Base-by-base conservation (phyloP, 495 filamentous ascomycete species). In the Penicillium odoratum region DNA sequence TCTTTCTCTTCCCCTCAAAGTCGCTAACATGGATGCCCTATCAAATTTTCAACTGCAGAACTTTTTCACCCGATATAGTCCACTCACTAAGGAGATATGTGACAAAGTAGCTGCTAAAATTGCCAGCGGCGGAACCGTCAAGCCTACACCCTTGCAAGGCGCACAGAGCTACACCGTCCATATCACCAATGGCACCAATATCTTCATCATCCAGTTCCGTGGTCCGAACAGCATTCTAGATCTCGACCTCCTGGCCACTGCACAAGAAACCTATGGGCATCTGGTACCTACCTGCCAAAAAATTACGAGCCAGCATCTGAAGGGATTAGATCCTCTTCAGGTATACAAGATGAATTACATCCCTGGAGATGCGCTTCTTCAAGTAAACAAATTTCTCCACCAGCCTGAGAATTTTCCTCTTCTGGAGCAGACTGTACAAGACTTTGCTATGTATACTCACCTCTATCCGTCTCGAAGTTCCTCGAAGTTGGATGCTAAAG, bases 121-220 rank as follows among this genome's bases (percentile, higher is more conserved):
- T 42, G 15, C 50, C 43, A 26, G 18, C 33, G 50, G 16, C 21
- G 21, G 34, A 30, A 42, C 36, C 25, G 16, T 44, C n/a, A 53
- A 44, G 21, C 51, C 34, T 11, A 44, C 51, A 40, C 36, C 38
- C 13, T 2, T 44, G 25, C 51, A 42, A 53, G 51, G 51, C 25
- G 51, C 25, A 31, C 51, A 53, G 51, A 53, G 51, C 33, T 53
- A 53, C 10, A 42, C 31, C 8, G 51, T 53, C 15, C 36, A 53
- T 30, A 5, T 53, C 30, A 5, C 13, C n/a, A 18, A 44, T 53
- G 51, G 13, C 18, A 44, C 11, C 3, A 28, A 47, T 26, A 13
- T 4, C 1, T 25, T 11, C 15, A 15, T 47, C 4, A 13, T 47
- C 18, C 44, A 47, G 44, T 47, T 47, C 21, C 44, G 21, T 25